Conservation (phyloP, 2,329 filamentous ascomycete species). For the Aaosphaeria pasadenensis region DNA sequence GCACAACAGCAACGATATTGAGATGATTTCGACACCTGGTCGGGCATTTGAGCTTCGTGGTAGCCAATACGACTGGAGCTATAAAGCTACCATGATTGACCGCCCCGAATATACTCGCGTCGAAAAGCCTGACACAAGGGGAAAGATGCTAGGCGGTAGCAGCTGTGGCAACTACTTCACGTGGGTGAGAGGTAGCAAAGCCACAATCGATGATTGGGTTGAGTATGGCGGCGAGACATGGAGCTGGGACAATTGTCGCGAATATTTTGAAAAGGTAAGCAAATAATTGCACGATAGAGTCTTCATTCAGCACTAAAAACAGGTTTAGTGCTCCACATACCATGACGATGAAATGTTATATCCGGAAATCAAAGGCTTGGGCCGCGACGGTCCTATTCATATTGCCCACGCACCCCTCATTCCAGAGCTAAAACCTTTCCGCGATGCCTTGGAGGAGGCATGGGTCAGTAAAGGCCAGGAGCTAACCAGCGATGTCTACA, state of each 20-base stretch:
- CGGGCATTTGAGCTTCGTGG: slow-evolving; percentile 53
- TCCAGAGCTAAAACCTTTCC: slow-evolving; percentile 52
- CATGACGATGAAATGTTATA: slow-evolving; percentile 53
- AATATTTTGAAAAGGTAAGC: slow-evolving; percentile 50
- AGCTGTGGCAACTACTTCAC: slow-evolving; percentile 62
- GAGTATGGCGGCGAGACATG: slow-evolving; percentile 49
- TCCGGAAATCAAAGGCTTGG: slow-evolving; percentile 50
- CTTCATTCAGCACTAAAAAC: too few relatives aligned
- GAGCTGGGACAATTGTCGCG: slow-evolving; percentile 53
- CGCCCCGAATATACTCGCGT: slow-evolving; percentile 58
- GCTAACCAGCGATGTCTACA: slow-evolving; percentile 55
- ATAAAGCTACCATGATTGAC: slow-evolving; percentile 61
- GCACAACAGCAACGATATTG: slow-evolving; percentile 5
- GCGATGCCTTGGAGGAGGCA: slow-evolving; percentile 48
- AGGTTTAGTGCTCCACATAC: slow-evolving; percentile 44
- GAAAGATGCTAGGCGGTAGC: slow-evolving; percentile 59
- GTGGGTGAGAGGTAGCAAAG: slow-evolving; percentile 58
- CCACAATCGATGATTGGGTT: slow-evolving; percentile 54
- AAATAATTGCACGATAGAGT: too few relatives aligned
- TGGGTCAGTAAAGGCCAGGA: slow-evolving; percentile 54
- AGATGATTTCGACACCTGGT: slow-evolving; percentile 51
- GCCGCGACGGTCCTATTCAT: slow-evolving; percentile 50
- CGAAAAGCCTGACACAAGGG: slow-evolving; percentile 62
- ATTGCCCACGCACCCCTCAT: slow-evolving; percentile 56
- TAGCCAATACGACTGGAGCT: slow-evolving; percentile 58